Conservation (phyloP, 2,329 filamentous ascomycete genomes). For the Colletotrichum cordylinicola region DNA sequence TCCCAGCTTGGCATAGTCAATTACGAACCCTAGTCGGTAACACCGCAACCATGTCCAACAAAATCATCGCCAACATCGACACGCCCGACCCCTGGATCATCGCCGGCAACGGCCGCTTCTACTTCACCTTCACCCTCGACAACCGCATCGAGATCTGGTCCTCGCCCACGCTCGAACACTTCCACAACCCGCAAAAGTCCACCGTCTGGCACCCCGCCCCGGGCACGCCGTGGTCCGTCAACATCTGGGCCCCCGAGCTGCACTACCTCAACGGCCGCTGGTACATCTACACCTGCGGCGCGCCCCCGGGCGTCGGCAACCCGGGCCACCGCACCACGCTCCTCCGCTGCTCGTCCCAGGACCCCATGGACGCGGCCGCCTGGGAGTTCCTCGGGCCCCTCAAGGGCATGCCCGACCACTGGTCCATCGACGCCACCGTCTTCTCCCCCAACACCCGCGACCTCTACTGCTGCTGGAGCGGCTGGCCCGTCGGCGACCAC, state of each 20-base stretch:
- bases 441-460: constrained; percentile 50
- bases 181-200: constrained; percentile 28
- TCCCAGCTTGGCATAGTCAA: neutral
- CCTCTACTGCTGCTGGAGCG: constrained; percentile 59
- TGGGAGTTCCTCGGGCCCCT: constrained; percentile 58
- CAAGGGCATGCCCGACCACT: constrained; percentile 51
- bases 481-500: constrained; percentile 40
- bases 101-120: constrained; percentile 29
- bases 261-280: constrained; percentile 25
- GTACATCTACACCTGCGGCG: constrained; percentile 42
- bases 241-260: constrained; percentile 28
- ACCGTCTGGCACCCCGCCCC: constrained; percentile 28
- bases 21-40: neutral
- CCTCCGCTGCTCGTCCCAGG: constrained; percentile 46
- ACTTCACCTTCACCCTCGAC: constrained; percentile 37
- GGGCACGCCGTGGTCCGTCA: constrained; percentile 24
- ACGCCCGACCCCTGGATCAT: constrained; percentile 37
- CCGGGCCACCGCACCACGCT: constrained; percentile 47
- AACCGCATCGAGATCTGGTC: constrained; percentile 40
- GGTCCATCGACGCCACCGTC: constrained; percentile 61
- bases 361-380: constrained; percentile 45
- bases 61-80: constrained; percentile 29
- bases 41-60: constrained; percentile 31
- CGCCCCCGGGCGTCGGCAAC: constrained; percentile 50
- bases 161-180: constrained; percentile 34